These are phyloP conservation scores for Hippophae rhamnoides DNA, from an alignment of 306 rosid genomes.

Conservation along the genomic window DNA sequence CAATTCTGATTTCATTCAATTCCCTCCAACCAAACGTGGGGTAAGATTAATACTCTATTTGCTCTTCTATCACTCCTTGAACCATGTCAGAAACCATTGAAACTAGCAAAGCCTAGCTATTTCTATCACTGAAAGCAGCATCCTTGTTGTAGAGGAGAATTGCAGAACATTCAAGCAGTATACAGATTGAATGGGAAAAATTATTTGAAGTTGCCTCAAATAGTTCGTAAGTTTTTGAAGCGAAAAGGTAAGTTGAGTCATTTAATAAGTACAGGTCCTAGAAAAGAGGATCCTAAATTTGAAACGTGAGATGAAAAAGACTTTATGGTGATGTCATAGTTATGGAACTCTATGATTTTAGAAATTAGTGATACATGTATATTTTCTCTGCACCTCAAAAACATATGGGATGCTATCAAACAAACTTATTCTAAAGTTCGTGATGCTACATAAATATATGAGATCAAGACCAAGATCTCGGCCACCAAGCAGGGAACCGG, in stretches of 20 bases:
- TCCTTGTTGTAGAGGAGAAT: too few relatives aligned
- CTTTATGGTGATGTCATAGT: conserved; percentile 3
- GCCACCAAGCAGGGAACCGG: too few relatives aligned
- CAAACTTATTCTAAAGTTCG: background rate
- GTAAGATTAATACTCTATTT: too few relatives aligned
- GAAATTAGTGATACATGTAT: conserved; percentile 1
- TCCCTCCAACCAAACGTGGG: too few relatives aligned
- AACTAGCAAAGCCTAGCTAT: too few relatives aligned
- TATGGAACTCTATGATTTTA: background rate
- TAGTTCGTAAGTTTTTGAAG: background rate
- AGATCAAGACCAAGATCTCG: too few relatives aligned
- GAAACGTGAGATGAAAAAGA: conserved; percentile 10
- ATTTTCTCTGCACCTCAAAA: background rate
- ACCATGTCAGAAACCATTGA: too few relatives aligned
- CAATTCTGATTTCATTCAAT: too few relatives aligned
- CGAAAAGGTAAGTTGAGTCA: conserved; percentile 1
- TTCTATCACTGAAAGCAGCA: too few relatives aligned
- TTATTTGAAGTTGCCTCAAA: background rate
- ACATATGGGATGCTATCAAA: background rate
- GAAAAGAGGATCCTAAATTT: background rate
- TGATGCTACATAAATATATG: too few relatives aligned
- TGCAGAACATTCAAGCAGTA: too few relatives aligned
- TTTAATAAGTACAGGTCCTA: background rate
- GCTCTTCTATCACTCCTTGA: too few relatives aligned
- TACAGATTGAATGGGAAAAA: background rate